Percentiles rank a stretch among this genome's conserved stretches.
Evolutionary conservation across 2,329 filamentous ascomycete genomes (phyloP).

Genomic region (Monosporascus sp.): DNA sequence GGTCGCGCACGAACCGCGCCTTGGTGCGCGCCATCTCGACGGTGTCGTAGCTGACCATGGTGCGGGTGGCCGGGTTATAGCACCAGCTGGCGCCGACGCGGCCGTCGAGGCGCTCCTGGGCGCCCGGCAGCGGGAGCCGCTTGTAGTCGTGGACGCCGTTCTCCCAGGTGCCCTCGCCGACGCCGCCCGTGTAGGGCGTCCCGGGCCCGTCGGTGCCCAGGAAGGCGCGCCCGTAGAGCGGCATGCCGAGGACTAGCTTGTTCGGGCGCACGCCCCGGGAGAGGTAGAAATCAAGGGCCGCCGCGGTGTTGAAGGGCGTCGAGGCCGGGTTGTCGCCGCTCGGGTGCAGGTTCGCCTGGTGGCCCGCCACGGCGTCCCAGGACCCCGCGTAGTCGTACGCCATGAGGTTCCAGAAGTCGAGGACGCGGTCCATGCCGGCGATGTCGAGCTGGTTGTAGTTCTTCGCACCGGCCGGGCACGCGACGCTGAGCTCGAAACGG

Average conservation of each 20-base stretch:
- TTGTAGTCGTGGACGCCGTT: conserved; percentile 86
- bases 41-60: conserved; percentile 77
- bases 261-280: conserved; percentile 51
- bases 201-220: conserved; percentile 72
- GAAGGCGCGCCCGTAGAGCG: conserved; percentile 85
- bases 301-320: conserved; percentile 74
- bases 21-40: conserved; percentile 63
- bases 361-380: conserved; percentile 68
- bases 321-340: conserved; percentile 49
- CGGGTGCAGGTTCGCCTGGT: conserved; percentile 74
- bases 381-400: conserved; percentile 83
- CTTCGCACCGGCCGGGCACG: conserved; percentile 55
- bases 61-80: conserved; percentile 58
- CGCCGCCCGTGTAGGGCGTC: conserved; percentile 55
- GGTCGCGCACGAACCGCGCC: conserved; percentile 61
- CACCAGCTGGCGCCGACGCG: conserved; percentile 69
- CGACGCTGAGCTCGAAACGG: conserved; percentile 61
- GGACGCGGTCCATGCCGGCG: conserved; percentile 56
- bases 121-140: conserved; percentile 64
- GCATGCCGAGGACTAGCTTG: conserved; percentile 89
- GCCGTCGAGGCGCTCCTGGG: conserved; percentile 59
- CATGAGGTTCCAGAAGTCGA: conserved; percentile 81
- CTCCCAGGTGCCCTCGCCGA: conserved; percentile 81
- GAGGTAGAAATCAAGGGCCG: conserved; percentile 68
- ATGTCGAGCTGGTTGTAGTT: conserved; percentile 61